Base-by-base conservation (phyloP, 345 rosid genomes). In the Eutrema yunnanense region DNA sequence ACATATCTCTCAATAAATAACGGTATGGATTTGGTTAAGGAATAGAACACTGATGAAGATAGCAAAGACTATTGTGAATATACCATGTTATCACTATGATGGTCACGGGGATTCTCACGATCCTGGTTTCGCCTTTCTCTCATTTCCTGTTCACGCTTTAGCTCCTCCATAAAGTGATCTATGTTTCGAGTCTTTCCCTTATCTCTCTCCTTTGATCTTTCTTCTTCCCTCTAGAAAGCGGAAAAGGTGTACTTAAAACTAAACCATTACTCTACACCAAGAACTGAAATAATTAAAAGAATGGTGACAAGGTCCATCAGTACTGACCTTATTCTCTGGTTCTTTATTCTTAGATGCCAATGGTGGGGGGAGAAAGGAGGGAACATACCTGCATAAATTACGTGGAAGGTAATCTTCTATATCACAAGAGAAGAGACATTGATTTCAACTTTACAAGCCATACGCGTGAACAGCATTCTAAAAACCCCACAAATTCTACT, bases 151-250 rank as follows among this genome's bases (percentile, higher is more conserved):
- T 92, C 97, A 77, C 86, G 92, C 83, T 87, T 92, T 84, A 92
- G 83, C 85, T 92, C 96, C 81, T 89, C 96, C 97, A 92, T 89
- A 73, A 91, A 91, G 74, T 87, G 83, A 83, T 89, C 96, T 72
- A 91, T 91, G 73, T 89, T 92, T 38, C 92, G 80, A 36, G 90
- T 33, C 79, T 87, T 92, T 71, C 92, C 93, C 80, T 85, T 89
- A 22, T 92, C 97, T 71, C 74, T 87, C 61, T 88, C 95, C 60
- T 79, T 89, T 8, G 79, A 69, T 70, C 83, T 87, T 48, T 89
- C 93, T 66, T 86, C 96, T 69, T 87, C 96, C 82, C 81, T 84
- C 95, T 88, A 75, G 62, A 83, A 70, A 41, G 13, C 10, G 26
- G 22, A 81, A 8, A 6, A 52, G 30, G n/a, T 34, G 51, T n/a